phyloP scores from a whole-genome alignment of 2,329 filamentous ascomycete genomes.

The Grosmannia huntii region DNA sequence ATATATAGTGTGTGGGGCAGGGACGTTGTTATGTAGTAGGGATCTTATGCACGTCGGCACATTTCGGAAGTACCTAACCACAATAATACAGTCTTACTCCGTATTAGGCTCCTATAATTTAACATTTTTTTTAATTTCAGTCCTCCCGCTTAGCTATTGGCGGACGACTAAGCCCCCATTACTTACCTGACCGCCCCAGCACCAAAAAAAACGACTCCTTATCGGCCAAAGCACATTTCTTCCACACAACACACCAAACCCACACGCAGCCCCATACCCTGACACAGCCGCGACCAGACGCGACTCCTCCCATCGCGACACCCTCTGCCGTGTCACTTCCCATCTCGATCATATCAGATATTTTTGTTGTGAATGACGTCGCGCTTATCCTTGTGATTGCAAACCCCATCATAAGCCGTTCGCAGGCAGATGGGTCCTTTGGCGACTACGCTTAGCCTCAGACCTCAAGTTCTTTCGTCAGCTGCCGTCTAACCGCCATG shows the following conservation, averaged over 20 bases:
- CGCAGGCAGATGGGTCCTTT: conserved; percentile 28
- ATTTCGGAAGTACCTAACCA: no score
- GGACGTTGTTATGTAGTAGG: no score
- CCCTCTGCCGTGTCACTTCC: conserved; percentile 33
- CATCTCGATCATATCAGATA: conserved; percentile 20
- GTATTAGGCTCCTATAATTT: neutral
- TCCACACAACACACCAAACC: conserved; percentile 9
- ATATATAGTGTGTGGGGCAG: no score
- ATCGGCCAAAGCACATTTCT: conserved; percentile 4
- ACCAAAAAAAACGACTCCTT: conserved; percentile 1
- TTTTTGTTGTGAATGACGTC: conserved; percentile 30
- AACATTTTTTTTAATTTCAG: neutral
- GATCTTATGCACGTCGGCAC: no score
- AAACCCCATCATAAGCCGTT: conserved; percentile 30
- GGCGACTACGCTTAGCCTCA: neutral
- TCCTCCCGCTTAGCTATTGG: neutral
- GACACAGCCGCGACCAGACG: conserved; percentile 29
- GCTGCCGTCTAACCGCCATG: conserved; percentile 32
- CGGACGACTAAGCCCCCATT: neutral
- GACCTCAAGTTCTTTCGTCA: conserved; percentile 3
- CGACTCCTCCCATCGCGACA: conserved; percentile 27
- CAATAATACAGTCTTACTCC: no score
- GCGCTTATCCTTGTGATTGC: conserved; percentile 26
- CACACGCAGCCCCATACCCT: conserved; percentile 20
- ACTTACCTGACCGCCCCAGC: neutral